A percentile compares a stretch with the other conserved stretches of the same genome.
Evolutionary conservation across 2,329 filamentous ascomycete genomes (phyloP).

Genomic region (Penicillium sp.): DNA sequence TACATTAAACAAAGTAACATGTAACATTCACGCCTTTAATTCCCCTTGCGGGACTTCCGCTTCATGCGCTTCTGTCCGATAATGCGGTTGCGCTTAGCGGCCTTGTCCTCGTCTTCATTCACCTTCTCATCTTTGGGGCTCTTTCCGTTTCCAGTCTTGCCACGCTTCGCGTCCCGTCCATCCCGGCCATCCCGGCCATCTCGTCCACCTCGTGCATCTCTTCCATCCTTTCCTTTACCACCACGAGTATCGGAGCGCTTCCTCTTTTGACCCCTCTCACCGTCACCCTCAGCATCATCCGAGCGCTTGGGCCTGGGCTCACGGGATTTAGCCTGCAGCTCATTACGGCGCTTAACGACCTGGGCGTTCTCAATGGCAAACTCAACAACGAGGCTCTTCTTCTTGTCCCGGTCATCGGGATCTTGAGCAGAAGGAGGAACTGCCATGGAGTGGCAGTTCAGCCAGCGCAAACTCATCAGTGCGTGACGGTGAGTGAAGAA

Average conservation of each 20-base stretch:
- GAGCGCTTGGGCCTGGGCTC: slow-evolving; percentile 27
- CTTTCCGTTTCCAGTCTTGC: slow-evolving; percentile 3
- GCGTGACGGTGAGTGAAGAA: slow-evolving; percentile 92
- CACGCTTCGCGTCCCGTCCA: slow-evolving; percentile 32
- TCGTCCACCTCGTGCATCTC: slow-evolving; percentile 5
- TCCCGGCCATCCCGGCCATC: slow-evolving; percentile 4
- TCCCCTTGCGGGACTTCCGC: slow-evolving; percentile 61
- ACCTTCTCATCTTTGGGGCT: slow-evolving; percentile 24
- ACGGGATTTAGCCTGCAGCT: slow-evolving; percentile 32
- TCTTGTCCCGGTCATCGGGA: slow-evolving; percentile 61
- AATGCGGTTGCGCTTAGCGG: slow-evolving; percentile 69
- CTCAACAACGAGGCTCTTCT: slow-evolving; percentile 88
- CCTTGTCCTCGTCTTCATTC: slow-evolving; percentile 51
- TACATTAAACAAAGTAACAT: slow-evolving; percentile 16
- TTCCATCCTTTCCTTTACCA: slow-evolving; percentile 20
- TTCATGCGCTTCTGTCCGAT: slow-evolving; percentile 81
- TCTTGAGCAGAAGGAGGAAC: slow-evolving; percentile 33
- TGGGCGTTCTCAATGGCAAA: slow-evolving; percentile 98
- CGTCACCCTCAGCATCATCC: slow-evolving; percentile 29
- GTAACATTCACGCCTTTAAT: slow-evolving; percentile 19
- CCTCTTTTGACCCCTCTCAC: slow-evolving; percentile 33
- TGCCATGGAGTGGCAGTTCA: slow-evolving; percentile 73
- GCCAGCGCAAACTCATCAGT: slow-evolving; percentile 88
- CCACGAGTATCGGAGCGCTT: slow-evolving; percentile 32
- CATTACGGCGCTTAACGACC: slow-evolving; percentile 74